These are phyloP conservation scores for Chrysoporthe puriensis DNA, from an alignment of 2,329 filamentous ascomycete species.

Conservation along the genomic window DNA sequence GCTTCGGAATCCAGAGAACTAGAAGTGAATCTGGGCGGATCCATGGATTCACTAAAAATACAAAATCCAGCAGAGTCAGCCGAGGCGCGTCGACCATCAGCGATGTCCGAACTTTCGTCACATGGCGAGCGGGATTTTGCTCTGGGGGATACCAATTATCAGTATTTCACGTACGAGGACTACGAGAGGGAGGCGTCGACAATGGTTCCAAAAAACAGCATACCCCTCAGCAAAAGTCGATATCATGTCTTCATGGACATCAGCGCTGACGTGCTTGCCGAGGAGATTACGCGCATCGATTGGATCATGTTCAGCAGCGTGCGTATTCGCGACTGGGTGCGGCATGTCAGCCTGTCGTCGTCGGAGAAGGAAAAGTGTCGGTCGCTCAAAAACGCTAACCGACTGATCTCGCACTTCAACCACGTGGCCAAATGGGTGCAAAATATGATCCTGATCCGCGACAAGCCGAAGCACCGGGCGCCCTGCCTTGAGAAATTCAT, in stretches of 20 bases:
- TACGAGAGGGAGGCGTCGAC: constrained; percentile 78
- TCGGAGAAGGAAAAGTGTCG: constrained; percentile 75
- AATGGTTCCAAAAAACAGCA: constrained; percentile 70
- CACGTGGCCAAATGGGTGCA: constrained; percentile 82
- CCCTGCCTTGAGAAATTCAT: constrained; percentile 95
- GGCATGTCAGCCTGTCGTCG: constrained; percentile 79
- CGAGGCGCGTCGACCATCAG: constrained; percentile 48
- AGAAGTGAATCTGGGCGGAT: constrained; percentile 45
- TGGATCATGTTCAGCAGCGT: constrained; percentile 99
- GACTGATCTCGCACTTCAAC: constrained; percentile 93
- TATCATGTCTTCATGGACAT: constrained; percentile 92
- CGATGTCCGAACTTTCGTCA: constrained; percentile 48
- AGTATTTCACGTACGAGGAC: constrained; percentile 71
- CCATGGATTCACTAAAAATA: constrained; percentile 53
- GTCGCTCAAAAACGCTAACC: constrained; percentile 83
- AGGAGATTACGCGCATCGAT: constrained; percentile 92
- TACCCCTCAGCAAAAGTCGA: constrained; percentile 79
- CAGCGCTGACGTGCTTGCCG: constrained; percentile 81
- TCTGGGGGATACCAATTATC: constrained; percentile 50
- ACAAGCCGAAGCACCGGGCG: constrained; percentile 94
- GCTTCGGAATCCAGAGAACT: constrained; percentile 35
- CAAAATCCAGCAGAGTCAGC: constrained; percentile 43
- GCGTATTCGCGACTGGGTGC: constrained; percentile 86
- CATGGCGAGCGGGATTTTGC: constrained; percentile 44
- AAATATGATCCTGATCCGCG: constrained; percentile 83